Conservation (phyloP, 129 eudicot genomes). For the Flaveria bidentis region DNA sequence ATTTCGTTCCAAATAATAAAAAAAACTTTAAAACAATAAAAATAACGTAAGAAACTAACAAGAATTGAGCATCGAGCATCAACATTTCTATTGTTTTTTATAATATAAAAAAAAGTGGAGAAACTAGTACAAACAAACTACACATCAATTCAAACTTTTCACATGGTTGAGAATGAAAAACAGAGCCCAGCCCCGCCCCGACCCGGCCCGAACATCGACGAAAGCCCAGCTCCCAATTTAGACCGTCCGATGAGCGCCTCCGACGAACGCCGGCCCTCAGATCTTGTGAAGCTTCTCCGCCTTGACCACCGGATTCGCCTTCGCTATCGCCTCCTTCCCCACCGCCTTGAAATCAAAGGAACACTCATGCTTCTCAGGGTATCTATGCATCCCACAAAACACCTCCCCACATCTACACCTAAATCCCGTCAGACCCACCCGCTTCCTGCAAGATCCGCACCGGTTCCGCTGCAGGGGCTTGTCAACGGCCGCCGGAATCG, state of each 20-base stretch:
- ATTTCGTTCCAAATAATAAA: no score
- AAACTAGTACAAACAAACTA: conserved; percentile 28
- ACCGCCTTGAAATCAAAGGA: conserved; percentile 51
- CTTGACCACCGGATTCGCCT: conserved; percentile 65
- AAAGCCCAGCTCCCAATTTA: neutral
- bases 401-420: conserved; percentile 54
- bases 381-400: conserved; percentile 67
- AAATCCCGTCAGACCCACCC: conserved; percentile 65
- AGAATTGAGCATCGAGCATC: neutral
- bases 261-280: conserved; percentile 36
- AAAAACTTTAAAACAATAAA: no score
- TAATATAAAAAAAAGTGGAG: conserved; percentile 8
- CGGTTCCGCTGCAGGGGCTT: conserved; percentile 34
- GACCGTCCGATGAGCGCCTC: conserved; percentile 18
- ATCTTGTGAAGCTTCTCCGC: conserved; percentile 59
- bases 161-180: conserved; percentile 25
- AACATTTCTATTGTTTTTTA: neutral
- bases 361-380: conserved; percentile 64
- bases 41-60: no score
- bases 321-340: conserved; percentile 59
- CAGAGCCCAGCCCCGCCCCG: neutral
- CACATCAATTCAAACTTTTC: conserved; percentile 35
- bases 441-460: conserved; percentile 54
- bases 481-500: neutral
- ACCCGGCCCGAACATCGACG: conserved; percentile 25